Percentiles rank a stretch among this genome's conserved stretches.
Evolutionary conservation across 1,284 basidiomycete species (phyloP).

Genomic region (Vanrija sp.): DNA sequence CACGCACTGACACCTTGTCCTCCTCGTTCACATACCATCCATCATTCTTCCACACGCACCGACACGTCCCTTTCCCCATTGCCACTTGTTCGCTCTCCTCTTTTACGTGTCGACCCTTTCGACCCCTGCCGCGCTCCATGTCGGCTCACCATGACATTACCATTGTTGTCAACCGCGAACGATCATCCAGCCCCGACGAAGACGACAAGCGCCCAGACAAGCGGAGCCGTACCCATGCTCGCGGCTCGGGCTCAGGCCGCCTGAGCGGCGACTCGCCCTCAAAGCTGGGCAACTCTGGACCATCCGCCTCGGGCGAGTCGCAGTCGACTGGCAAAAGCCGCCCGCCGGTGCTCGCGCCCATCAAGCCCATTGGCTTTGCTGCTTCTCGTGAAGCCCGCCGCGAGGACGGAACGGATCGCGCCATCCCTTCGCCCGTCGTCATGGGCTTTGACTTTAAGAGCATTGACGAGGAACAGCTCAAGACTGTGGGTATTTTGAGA

Average conservation of each 20-base stretch:
- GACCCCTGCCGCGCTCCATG: too few species aligned
- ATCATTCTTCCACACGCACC: neutral
- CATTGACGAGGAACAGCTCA: constrained; percentile 42
- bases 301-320: constrained; percentile 3
- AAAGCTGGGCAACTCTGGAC: constrained; percentile 1
- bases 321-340: constrained; percentile 7
- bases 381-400: constrained; percentile 34
- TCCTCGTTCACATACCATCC: neutral
- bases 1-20: neutral
- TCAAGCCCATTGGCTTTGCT: constrained; percentile 44
- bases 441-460: constrained; percentile 47
- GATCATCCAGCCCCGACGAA: constrained; percentile 6
- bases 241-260: constrained; percentile 4
- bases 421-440: constrained; percentile 42
- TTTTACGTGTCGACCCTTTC: too few species aligned
- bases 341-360: constrained; percentile 22
- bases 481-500: constrained; percentile 31
- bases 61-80: neutral
- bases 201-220: constrained; percentile 16
- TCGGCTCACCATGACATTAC: too few species aligned
- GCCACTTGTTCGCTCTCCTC: too few species aligned
- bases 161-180: too few species aligned
- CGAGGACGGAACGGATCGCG: constrained; percentile 24
- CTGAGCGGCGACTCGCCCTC: constrained; percentile 15
- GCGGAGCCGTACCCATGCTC: constrained; percentile 6